Evolutionary conservation across 2,329 filamentous ascomycete genomes (phyloP).

Genomic region (Diplocarpon rosae): DNA sequence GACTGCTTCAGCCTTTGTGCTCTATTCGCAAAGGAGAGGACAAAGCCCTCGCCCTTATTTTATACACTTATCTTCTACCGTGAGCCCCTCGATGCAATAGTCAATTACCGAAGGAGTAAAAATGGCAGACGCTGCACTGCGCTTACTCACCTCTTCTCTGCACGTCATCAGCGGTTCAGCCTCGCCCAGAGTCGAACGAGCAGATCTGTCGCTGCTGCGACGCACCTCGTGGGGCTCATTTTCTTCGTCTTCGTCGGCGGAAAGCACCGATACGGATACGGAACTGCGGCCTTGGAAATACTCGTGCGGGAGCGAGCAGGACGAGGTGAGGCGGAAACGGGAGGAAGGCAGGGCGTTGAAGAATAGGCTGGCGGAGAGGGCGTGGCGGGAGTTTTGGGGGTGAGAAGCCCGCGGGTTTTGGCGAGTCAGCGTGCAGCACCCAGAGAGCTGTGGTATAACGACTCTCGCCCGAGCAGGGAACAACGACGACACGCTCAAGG

Average conservation of each 20-base stretch:
- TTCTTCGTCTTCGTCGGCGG: slow-evolving; percentile 4
- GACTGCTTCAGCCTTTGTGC: no score
- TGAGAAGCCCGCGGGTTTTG: neutral
- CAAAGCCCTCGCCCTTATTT: no score
- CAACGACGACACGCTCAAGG: neutral
- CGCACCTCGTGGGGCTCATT: slow-evolving; percentile 6
- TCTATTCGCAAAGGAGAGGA: no score
- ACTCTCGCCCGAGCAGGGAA: neutral
- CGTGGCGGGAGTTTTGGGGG: slow-evolving; percentile 16
- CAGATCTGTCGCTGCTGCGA: neutral
- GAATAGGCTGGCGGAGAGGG: slow-evolving; percentile 7
- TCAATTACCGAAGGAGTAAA: neutral
- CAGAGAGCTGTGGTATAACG: no score
- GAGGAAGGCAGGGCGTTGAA: slow-evolving; percentile 5
- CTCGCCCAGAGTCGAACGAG: neutral
- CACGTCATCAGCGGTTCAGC: neutral
- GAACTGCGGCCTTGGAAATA: slow-evolving; percentile 13
- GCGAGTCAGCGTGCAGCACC: neutral
- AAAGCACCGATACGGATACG: slow-evolving; percentile 3
- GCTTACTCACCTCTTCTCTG: slow-evolving; percentile 14
- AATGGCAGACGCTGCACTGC: slow-evolving; percentile 9
- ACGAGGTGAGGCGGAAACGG: slow-evolving; percentile 11
- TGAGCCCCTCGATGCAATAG: neutral
- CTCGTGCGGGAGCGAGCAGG: slow-evolving; percentile 1
- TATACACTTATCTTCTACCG: no score